A percentile compares a stretch with the other conserved stretches of the same genome.
These are phyloP conservation scores for Colletotrichum eremochloae DNA, from an alignment of 2,329 filamentous ascomycete genomes.

Conservation along the genomic window DNA sequence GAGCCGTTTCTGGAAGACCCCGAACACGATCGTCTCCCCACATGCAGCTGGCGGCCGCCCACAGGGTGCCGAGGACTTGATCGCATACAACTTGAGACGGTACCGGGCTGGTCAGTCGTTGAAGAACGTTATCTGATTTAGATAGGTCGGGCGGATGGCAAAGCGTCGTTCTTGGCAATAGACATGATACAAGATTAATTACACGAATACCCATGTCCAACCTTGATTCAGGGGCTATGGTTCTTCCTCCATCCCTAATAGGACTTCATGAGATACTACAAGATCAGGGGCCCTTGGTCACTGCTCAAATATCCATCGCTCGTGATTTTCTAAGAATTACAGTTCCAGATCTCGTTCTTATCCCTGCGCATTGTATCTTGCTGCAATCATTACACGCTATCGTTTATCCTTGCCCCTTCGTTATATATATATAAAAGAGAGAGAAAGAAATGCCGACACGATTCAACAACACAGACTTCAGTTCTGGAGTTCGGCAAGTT, in stretches of 20 bases:
- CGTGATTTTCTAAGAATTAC: too few relatives aligned
- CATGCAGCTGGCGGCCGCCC: slow-evolving; percentile 73
- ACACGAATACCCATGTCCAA: neutral
- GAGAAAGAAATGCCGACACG: too few relatives aligned
- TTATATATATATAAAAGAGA: too few relatives aligned
- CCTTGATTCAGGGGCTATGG: too few relatives aligned
- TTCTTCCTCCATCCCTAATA: neutral
- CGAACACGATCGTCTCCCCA: slow-evolving; percentile 66
- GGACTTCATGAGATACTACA: neutral
- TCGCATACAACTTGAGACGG: slow-evolving; percentile 71
- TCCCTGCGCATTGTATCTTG: neutral
- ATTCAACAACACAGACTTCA: too few relatives aligned
- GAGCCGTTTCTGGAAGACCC: slow-evolving; percentile 64
- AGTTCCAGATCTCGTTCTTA: neutral
- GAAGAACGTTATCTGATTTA: slow-evolving; percentile 63
- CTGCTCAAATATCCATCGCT: fast-evolving
- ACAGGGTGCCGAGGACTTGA: slow-evolving; percentile 70
- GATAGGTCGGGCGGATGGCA: neutral
- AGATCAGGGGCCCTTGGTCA: too few relatives aligned
- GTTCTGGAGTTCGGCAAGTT: too few relatives aligned
- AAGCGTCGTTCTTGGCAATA: slow-evolving; percentile 13
- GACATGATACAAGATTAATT: slow-evolving; percentile 17
- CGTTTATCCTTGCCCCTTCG: neutral
- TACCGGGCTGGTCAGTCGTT: slow-evolving; percentile 71
- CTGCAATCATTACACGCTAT: neutral